phyloP scores from a whole-genome alignment of 2,329 filamentous ascomycete genomes.

The Pseudocercospora pini-densiflorae region DNA sequence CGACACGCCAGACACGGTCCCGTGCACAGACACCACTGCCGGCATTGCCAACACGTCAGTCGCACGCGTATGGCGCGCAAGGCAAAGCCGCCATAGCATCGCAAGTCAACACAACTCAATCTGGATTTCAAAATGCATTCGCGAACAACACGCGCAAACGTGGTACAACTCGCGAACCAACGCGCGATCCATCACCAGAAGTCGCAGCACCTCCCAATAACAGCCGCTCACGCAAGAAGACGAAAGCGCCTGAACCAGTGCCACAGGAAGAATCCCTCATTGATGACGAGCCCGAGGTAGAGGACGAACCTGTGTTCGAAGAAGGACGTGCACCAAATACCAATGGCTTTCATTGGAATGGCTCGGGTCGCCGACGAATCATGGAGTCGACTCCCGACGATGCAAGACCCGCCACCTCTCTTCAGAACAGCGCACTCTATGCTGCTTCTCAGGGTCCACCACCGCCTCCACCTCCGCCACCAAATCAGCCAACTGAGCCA shows the following conservation, averaged over 20 bases:
- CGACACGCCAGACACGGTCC: constrained; percentile 19
- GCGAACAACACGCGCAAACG: constrained; percentile 15
- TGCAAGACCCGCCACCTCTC: constrained; percentile 13
- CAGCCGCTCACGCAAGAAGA: not conserved
- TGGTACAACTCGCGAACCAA: constrained; percentile 11
- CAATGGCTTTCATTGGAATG: constrained; percentile 5
- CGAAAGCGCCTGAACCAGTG: not conserved
- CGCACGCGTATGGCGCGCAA: constrained; percentile 27
- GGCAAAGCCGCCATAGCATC: constrained; percentile 23
- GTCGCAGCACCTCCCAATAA: not conserved
- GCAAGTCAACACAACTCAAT: constrained; percentile 21
- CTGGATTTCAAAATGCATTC: constrained; percentile 24
- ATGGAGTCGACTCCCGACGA: constrained; percentile 8
- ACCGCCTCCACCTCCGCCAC: not conserved
- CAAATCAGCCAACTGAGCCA: not conserved
- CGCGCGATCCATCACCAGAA: constrained; percentile 1
- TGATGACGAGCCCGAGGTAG: not conserved
- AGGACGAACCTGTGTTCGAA: not conserved
- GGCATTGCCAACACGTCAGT: constrained; percentile 21
- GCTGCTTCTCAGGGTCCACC: not conserved
- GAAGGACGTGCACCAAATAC: constrained; percentile 1
- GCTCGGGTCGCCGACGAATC: not conserved
- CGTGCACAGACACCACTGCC: constrained; percentile 22
- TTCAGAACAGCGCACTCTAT: constrained; percentile 18
- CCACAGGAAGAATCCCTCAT: not conserved